Base-by-base conservation (phyloP, 1,284 basidiomycete species). In the Leccinum insigne region DNA sequence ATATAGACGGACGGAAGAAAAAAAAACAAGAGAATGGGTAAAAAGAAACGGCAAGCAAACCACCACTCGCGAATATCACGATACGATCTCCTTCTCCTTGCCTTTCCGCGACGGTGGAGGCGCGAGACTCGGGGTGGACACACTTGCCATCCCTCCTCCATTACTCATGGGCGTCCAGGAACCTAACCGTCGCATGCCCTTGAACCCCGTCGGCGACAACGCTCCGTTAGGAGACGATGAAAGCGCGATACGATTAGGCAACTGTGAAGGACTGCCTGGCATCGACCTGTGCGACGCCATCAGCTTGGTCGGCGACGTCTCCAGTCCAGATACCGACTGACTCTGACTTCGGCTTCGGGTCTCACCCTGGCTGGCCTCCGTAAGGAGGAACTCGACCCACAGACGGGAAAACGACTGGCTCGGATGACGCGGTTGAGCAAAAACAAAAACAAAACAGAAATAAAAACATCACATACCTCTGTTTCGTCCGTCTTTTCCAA, bases 341-440 rank as follows among this genome's bases (percentile, higher is more conserved):
- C 18, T 29, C 54, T 57, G 26, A n/a, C 26, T 29, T 16, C 18
- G 67, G 64, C 63, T 85, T 49, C 47, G 47, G 3, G 18, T 52
- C 7, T 52, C 82, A 38, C 89, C 90, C 16, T 89, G 78, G 4
- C 86, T 85, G 0, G 94, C 90, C 81, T 97, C 94, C 52, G 95
- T 96, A 69, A 98, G 88, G 3, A 98, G 85, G 75, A 96, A 98
- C 78, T 98, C 96, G 61, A 98, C 95, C 89, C 95, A 98, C 13
- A 97, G 85, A 63, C 94, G 92, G 56, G 93, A 95, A 80, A 98
- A 98, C 0, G 94, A 95, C 94, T 97, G 70, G 47, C n/a, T 49
- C n/a, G 18, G 49, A n/a, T 35, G 6, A 44, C 61, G 63, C 29
- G 14, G 29, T 63, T 52, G 18, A 44, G 66, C 63, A 8, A 61